Conservation (phyloP, 2,329 filamentous ascomycete genomes). For the Leptographium wingfieldii region DNA sequence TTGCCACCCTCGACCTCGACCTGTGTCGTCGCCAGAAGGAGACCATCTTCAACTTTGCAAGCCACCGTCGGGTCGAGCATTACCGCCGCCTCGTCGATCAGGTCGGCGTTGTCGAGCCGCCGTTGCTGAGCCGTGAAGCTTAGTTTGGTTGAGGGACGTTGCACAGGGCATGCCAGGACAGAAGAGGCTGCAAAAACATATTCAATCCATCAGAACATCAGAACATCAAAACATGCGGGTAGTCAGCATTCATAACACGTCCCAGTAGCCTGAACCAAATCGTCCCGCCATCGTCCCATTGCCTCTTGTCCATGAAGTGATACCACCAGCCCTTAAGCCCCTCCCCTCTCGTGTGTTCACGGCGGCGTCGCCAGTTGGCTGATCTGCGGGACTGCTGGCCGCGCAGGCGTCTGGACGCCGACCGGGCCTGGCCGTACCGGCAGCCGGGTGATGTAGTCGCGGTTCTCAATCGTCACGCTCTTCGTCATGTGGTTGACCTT, state of each 20-base stretch:
- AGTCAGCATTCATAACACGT: too few species aligned
- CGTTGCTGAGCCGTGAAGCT: slow-evolving; percentile 9
- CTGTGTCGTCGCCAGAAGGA: slow-evolving; percentile 34
- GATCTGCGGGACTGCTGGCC: slow-evolving; percentile 5
- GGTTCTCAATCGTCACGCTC: slow-evolving; percentile 80
- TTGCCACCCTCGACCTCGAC: slow-evolving; percentile 36
- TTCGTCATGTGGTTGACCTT: slow-evolving; percentile 99
- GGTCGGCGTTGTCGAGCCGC: slow-evolving; percentile 22
- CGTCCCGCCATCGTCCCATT: too few species aligned
- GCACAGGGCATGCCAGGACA: neutral
- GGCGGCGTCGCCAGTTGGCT: slow-evolving; percentile 10
- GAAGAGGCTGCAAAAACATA: neutral
- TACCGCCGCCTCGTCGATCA: slow-evolving; percentile 27
- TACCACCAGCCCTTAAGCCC: neutral
- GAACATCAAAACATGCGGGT: neutral
- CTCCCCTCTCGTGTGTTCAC: neutral
- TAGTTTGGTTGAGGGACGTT: neutral
- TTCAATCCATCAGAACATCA: neutral
- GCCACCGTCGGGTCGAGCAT: slow-evolving; percentile 30
- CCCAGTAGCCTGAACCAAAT: too few species aligned
- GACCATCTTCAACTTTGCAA: slow-evolving; percentile 32
- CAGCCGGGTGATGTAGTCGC: slow-evolving; percentile 51
- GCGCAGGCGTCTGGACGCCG: slow-evolving; percentile 3
- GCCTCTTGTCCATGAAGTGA: neutral
- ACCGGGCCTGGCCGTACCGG: neutral